These are phyloP conservation scores for Myxozyma neotropica DNA, from an alignment of 805 yeast species.

Conservation along the genomic window DNA sequence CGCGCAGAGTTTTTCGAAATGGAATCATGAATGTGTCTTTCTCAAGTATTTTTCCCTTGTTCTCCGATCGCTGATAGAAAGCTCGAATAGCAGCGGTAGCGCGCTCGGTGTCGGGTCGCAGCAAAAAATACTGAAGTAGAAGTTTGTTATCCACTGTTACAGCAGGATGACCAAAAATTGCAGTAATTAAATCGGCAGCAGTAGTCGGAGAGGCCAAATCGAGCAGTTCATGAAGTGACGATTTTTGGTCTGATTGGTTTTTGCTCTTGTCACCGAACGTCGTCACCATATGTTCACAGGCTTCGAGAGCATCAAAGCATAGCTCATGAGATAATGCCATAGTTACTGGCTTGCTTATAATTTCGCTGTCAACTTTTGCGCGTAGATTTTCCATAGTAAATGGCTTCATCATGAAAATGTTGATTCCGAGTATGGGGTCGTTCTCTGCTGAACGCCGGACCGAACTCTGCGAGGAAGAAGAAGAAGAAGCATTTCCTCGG, in stretches of 20 bases:
- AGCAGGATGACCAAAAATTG: conserved; percentile 28
- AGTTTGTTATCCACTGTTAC: conserved; percentile 22
- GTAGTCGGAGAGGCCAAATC: conserved; percentile 1
- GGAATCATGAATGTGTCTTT: conserved; percentile 56
- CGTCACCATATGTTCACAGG: conserved; percentile 18
- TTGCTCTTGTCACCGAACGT: neutral
- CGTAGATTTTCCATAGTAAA: conserved; percentile 16
- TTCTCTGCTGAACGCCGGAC: conserved; percentile 6
- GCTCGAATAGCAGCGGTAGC: conserved; percentile 27
- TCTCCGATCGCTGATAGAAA: conserved; percentile 23
- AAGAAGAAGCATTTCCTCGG: too few species aligned
- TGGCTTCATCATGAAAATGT: conserved; percentile 9
- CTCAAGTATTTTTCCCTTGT: conserved; percentile 14
- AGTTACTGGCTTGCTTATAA: conserved; percentile 4
- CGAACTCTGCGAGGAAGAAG: too few species aligned
- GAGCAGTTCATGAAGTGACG: conserved; percentile 2
- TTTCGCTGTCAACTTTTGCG: conserved; percentile 4
- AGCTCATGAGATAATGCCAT: neutral
- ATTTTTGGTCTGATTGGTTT: neutral
- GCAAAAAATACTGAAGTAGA: conserved; percentile 27
- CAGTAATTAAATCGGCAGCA: conserved; percentile 16
- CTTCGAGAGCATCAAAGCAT: conserved; percentile 18
- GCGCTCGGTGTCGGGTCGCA: conserved; percentile 31
- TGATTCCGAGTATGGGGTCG: conserved; percentile 1
- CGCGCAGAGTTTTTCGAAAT: conserved; percentile 58